A percentile compares a stretch with the other conserved stretches of the same genome.
Evolutionary conservation across 495 filamentous ascomycete species (phyloP).

Genomic region (Trichoderma reesei): DNA sequence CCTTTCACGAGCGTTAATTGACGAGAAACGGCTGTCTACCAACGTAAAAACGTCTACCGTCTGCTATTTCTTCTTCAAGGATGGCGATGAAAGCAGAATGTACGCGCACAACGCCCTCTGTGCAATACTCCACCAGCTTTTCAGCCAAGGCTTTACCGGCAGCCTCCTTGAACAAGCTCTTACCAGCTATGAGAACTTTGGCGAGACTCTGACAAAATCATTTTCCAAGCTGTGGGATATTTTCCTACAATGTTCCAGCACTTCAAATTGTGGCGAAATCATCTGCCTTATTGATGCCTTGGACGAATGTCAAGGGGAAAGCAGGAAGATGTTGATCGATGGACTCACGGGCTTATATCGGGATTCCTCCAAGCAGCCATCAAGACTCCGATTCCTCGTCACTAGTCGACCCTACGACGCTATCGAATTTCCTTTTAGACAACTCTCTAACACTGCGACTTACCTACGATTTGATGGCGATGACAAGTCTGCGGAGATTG

Average conservation of each 20-base stretch:
- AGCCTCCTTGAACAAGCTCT: constrained; percentile 20
- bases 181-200: constrained; percentile 15
- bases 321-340: constrained; percentile 18
- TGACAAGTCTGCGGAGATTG: constrained; percentile 22
- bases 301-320: constrained; percentile 28
- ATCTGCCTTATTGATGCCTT: constrained; percentile 35
- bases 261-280: constrained; percentile 28
- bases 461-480: constrained; percentile 25
- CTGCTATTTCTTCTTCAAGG: constrained; percentile 36
- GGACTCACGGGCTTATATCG: constrained; percentile 21
- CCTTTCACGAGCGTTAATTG: constrained; percentile 24
- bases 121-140: constrained; percentile 30
- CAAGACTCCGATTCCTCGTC: constrained; percentile 26
- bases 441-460: constrained; percentile 12
- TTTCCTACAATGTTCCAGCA: constrained; percentile 22
- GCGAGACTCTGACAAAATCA: constrained; percentile 18
- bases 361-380: neutral
- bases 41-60: constrained; percentile 19
- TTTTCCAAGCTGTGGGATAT: constrained; percentile 34
- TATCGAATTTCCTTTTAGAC: constrained; percentile 18
- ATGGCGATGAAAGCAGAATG: constrained; percentile 19
- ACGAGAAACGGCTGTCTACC: constrained; percentile 18
- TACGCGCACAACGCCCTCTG: constrained; percentile 20
- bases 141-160: constrained; percentile 15
- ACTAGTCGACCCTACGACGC: constrained; percentile 30